Evolutionary conservation across 768 basidiomycete species (phyloP).

Genomic region (Serpula lacrymans): DNA sequence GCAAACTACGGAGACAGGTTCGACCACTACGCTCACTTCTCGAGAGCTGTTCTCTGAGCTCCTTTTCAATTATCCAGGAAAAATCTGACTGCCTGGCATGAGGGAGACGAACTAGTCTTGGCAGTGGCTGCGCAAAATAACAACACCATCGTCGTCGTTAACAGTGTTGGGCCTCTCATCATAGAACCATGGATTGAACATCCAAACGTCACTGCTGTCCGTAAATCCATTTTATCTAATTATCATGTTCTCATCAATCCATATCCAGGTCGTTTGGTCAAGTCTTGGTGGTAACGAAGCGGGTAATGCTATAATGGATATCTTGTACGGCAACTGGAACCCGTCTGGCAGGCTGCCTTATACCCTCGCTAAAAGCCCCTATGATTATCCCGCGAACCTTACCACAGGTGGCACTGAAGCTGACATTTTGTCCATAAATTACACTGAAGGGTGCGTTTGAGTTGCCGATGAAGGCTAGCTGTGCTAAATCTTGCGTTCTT

Average conservation of each 20-base stretch:
- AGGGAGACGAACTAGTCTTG: conserved; percentile 65
- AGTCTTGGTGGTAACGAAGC: conserved; percentile 63
- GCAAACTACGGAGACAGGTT: conserved; percentile 74
- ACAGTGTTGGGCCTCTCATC: conserved; percentile 59
- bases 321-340: conserved; percentile 67
- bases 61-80: conserved; percentile 30
- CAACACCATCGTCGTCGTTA: conserved; percentile 70
- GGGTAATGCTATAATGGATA: conserved; percentile 64
- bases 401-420: conserved; percentile 31
- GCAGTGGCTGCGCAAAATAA: conserved; percentile 63
- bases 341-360: conserved; percentile 69
- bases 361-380: conserved; percentile 61
- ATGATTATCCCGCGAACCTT: conserved; percentile 57
- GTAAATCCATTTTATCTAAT: conserved; percentile 31
- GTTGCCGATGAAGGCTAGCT: neutral
- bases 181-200: conserved; percentile 68
- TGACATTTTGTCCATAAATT: conserved; percentile 48
- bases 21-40: conserved; percentile 10
- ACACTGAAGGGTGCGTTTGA: conserved; percentile 47
- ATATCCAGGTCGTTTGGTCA: conserved; percentile 51
- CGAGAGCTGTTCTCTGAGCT: neutral
- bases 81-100: conserved; percentile 71
- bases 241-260: conserved; percentile 22
- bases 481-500: conserved; percentile 5
- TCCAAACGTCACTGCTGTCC: conserved; percentile 66